Evolutionary conservation across 441 rosid species (phyloP).

Genomic region (Omphalea diandra): DNA sequence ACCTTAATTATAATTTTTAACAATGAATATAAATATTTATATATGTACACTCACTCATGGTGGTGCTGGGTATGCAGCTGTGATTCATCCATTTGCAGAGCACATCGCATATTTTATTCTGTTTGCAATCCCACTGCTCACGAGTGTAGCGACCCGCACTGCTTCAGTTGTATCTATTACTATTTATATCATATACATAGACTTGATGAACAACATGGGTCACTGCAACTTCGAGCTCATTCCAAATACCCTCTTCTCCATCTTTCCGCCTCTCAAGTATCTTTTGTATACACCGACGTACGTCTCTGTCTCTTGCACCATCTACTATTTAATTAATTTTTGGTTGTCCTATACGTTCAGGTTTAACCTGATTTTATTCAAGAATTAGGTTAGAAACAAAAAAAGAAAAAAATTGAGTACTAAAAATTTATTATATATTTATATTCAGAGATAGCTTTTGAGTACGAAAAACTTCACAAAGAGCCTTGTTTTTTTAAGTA

Average conservation of each 20-base stretch:
- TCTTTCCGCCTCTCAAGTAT: constrained; percentile 47
- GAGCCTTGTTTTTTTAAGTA: too few relatives aligned
- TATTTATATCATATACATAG: constrained; percentile 42
- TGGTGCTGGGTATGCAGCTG: constrained; percentile 26
- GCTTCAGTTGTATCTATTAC: constrained; percentile 28
- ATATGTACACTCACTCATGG: too few relatives aligned
- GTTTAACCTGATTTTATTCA: too few relatives aligned
- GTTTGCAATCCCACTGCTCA: constrained; percentile 38
- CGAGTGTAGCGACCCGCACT: constrained; percentile 23
- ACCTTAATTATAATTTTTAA: background rate
- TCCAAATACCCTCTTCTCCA: constrained; percentile 42
- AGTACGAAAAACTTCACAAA: too few relatives aligned
- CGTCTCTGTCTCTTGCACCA: background rate
- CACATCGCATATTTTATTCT: constrained; percentile 42
- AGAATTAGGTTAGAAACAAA: too few relatives aligned
- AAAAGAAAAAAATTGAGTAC: too few relatives aligned
- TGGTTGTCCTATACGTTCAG: too few relatives aligned
- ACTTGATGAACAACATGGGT: constrained; percentile 73
- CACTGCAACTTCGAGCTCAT: constrained; percentile 69
- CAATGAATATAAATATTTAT: too few relatives aligned
- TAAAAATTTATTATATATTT: too few relatives aligned
- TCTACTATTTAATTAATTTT: too few relatives aligned
- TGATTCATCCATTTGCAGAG: constrained; percentile 67
- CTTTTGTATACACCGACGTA: constrained; percentile 39
- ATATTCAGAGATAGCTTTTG: too few relatives aligned